Evolutionary conservation across 2,329 filamentous ascomycete genomes (phyloP), one percentile per base, ranked within the genome.

Genomic region (Amauroascus verrucosus): DNA sequence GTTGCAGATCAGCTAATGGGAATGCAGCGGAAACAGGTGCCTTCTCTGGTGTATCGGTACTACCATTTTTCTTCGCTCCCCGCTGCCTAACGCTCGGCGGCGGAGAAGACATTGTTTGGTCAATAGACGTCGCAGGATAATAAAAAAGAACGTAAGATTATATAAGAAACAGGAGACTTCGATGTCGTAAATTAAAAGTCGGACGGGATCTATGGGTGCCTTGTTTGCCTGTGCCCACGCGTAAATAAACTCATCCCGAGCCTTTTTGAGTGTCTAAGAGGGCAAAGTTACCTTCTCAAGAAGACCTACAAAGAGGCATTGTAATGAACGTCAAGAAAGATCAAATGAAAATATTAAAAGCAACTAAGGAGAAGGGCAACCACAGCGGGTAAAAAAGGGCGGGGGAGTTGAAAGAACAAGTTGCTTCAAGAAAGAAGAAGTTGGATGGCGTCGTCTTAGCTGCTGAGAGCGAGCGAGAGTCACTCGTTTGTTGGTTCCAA

Each of bases 71-170:
- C 60, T 71, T 71, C 51, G 65, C 65, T 55, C 62, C 68, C 63
- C 70, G 71, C 64, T 71, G 71, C 48, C 69, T 68, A 57, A 72
- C 65, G 65, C 66, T 65, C 53, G 70, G 59, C 45, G 68, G 38
- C 14, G 55, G 45, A 14, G 52, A 54, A 26, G 48, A 28, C 48
- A 51, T 51, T 24, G 40, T 9, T n/a, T 44, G 18, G 26, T 26
- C 8, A 20, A 38, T 30, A 18, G 20, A 44, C 6, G 11, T 30
- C 7, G 30, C 13, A 46, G 22, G 24, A 43, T 30, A n/a, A n/a
- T n/a, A n/a, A n/a, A n/a, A 35, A 28, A 13, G 18, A 33, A 22
- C 18, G 6, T 3, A 24, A 30, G 9, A 48, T 37, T 48, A 48
- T 3, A 38, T 24, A 37, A 46, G 20, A 48, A 11, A 38, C 35